Evolutionary conservation across 306 rosid genomes (phyloP).

Genomic region (Dryas octopetala): DNA sequence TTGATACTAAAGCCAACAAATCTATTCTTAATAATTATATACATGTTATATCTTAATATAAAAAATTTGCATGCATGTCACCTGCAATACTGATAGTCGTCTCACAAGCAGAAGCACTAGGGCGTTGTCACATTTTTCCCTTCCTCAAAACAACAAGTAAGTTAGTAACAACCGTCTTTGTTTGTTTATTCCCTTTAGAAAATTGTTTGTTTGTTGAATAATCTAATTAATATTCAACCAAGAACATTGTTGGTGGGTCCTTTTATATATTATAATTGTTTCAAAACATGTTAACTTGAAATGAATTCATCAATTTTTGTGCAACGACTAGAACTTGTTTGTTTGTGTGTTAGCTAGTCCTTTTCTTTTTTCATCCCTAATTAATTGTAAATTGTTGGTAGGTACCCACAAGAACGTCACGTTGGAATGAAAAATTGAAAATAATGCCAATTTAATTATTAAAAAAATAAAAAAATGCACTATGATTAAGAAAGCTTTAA

Average conservation of each 20-base stretch:
- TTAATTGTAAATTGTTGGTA: neutral
- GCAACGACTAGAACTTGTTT: no score
- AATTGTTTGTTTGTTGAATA: neutral
- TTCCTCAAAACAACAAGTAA: neutral
- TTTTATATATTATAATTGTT: neutral
- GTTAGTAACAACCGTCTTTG: neutral
- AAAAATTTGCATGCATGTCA: no score
- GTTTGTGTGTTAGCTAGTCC: no score
- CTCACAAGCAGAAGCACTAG: no score
- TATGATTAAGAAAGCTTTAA: no score
- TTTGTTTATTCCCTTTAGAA: neutral
- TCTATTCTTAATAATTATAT: no score
- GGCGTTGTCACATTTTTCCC: neutral
- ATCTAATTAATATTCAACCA: neutral
- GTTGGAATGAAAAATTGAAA: neutral
- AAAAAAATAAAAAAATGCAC: no score
- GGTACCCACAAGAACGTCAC: neutral
- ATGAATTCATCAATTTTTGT: no score
- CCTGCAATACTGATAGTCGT: no score
- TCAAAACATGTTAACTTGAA: neutral
- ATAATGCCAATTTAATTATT: neutral
- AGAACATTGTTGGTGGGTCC: neutral
- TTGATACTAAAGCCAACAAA: no score
- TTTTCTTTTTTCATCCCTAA: neutral
- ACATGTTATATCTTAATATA: no score